Conservation (phyloP, 805 yeast genomes). For the Lipomyces orientalis region DNA sequence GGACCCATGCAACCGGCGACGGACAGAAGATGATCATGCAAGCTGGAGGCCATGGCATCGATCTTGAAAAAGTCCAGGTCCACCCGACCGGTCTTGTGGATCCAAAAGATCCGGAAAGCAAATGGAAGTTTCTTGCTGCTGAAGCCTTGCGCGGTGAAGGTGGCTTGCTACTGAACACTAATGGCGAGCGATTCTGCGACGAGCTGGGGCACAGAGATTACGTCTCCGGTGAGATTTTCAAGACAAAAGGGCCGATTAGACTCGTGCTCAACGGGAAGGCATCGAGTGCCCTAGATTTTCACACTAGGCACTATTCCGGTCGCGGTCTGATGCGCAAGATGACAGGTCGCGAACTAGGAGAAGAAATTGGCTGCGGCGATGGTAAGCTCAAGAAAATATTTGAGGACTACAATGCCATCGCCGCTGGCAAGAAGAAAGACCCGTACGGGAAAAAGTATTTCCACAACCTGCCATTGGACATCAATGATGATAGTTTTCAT, state of each 20-base stretch:
- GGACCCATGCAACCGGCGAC: constrained; percentile 67
- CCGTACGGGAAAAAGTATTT: constrained; percentile 56
- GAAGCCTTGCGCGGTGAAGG: constrained; percentile 73
- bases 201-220: constrained; percentile 66
- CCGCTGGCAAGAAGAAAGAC: constrained; percentile 47
- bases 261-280: constrained; percentile 57
- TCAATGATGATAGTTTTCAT: constrained; percentile 50
- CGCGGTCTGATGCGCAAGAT: constrained; percentile 59
- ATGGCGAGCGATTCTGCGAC: constrained; percentile 63
- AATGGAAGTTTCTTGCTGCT: constrained; percentile 66
- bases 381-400: constrained; percentile 47
- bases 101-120: constrained; percentile 54
- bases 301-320: constrained; percentile 61
- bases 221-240: constrained; percentile 63
- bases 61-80: constrained; percentile 68
- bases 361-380: constrained; percentile 49
- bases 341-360: constrained; percentile 53
- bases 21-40: constrained; percentile 60
- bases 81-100: constrained; percentile 72
- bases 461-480: constrained; percentile 54
- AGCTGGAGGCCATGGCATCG: constrained; percentile 59
- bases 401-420: constrained; percentile 52
- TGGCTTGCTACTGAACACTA: constrained; percentile 59
- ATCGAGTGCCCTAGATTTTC: constrained; percentile 55
- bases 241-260: constrained; percentile 53